These are phyloP conservation scores for Bimuria novae-zelandiae DNA, from an alignment of 2,329 filamentous ascomycete genomes.

Conservation along the genomic window DNA sequence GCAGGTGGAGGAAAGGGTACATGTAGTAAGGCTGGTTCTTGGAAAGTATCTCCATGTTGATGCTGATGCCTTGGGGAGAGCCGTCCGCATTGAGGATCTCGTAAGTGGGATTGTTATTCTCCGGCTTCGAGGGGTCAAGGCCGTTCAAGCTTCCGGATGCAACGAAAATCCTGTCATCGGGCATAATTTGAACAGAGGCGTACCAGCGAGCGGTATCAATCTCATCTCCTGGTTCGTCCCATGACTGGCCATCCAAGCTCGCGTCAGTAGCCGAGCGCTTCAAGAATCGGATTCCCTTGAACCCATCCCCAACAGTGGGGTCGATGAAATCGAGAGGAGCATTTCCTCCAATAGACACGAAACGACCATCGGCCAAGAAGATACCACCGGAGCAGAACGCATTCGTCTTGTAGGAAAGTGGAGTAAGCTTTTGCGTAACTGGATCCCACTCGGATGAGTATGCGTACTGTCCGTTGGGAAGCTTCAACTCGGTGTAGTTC, in stretches of 20 bases:
- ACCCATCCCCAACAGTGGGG: slow-evolving; percentile 63
- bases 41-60: slow-evolving; percentile 58
- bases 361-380: slow-evolving; percentile 62
- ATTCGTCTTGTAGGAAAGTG: slow-evolving; percentile 61
- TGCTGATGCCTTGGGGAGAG: slow-evolving; percentile 53
- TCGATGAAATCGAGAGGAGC: slow-evolving; percentile 60
- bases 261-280: slow-evolving; percentile 52
- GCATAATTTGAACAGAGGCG: slow-evolving; percentile 62
- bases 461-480: slow-evolving; percentile 60
- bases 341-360: slow-evolving; percentile 63
- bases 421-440: slow-evolving; percentile 50
- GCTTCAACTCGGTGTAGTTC: slow-evolving; percentile 62
- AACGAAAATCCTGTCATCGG: slow-evolving; percentile 62
- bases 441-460: slow-evolving; percentile 66
- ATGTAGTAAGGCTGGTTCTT: slow-evolving; percentile 67
- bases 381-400: slow-evolving; percentile 65
- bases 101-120: slow-evolving; percentile 68
- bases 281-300: slow-evolving; percentile 62
- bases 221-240: slow-evolving; percentile 62
- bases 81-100: slow-evolving; percentile 60
- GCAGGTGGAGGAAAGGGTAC: slow-evolving; percentile 66
- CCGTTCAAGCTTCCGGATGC: slow-evolving; percentile 65
- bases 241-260: slow-evolving; percentile 54
- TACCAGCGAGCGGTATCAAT: slow-evolving; percentile 64
- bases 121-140: slow-evolving; percentile 56